Base-by-base conservation (phyloP, 1,284 basidiomycete species). In the Schizopora paradoxa region DNA sequence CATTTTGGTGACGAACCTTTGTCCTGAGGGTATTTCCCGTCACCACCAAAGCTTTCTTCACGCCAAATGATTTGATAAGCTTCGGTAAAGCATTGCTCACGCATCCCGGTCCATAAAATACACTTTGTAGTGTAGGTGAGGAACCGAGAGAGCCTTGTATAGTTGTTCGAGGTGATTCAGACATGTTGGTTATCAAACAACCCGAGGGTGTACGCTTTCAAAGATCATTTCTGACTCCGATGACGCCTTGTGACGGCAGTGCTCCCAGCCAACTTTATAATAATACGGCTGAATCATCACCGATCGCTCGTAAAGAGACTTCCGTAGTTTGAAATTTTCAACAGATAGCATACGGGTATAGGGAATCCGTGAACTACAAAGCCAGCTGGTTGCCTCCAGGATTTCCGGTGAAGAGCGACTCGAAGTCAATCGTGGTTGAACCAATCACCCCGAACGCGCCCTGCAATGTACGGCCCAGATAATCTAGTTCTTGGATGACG, bases 391-490 rank as follows among this genome's bases (percentile, higher is more conserved):
- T n/a, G n/a, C n/a, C n/a, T n/a, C n/a, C n/a, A n/a, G n/a, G n/a
- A n/a, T n/a, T n/a, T n/a, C n/a, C n/a, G n/a, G 28, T 49, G 42
- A 88, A 88, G 51, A 88, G 56, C 38, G 69, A 74, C 55, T 87
- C 84, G 57, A 88, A 88, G 55, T 85, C 79, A 41, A 76, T 72
- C 8, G 73, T 67, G 1, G 73, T 73, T 48, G 85, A 75, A 38
- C 90, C 78, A 58, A 91, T 88, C 4, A 92, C 88, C 10, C 92
- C 92, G 64, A 94, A 95, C 7, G 88, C 84, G 42, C 83, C 79
- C 60, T 96, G 93, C 47, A 92, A 68, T 14, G 79, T 84, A 26
- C 62, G 65, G 0, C 92, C 92, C 2, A 95, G 68, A 43, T 69
- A 75, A 40, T 94, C 88, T 14, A 96, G 73, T 58, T 95, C 91